Evolutionary conservation across 1,284 basidiomycete genomes (phyloP).

Genomic region (Ganoderma lingzhi): DNA sequence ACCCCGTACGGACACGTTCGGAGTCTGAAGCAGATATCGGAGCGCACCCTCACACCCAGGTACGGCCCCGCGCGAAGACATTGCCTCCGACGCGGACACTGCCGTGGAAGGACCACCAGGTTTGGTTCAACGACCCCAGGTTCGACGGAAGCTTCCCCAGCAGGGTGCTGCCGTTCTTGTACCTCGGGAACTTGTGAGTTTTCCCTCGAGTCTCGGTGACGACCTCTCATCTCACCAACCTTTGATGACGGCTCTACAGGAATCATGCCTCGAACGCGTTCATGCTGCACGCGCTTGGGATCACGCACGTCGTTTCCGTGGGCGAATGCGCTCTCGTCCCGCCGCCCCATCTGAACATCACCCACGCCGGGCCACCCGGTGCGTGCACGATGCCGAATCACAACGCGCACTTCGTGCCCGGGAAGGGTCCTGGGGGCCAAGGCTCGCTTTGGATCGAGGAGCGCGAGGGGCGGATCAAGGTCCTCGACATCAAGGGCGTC

Average conservation of each 20-base stretch:
- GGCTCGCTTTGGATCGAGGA: conserved; percentile 90
- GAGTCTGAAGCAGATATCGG: conserved; percentile 30
- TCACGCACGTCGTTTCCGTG: conserved; percentile 97
- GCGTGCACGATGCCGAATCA: conserved; percentile 38
- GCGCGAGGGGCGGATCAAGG: conserved; percentile 86
- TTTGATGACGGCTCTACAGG: conserved; percentile 48
- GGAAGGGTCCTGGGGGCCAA: conserved; percentile 58
- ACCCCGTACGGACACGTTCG: conserved; percentile 32
- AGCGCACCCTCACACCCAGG: conserved; percentile 17
- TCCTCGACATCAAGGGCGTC: conserved; percentile 88
- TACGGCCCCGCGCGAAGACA: conserved; percentile 74
- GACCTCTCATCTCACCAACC: neutral
- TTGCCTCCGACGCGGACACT: conserved; percentile 73
- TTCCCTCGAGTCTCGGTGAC: conserved; percentile 20
- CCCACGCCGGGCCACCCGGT: conserved; percentile 19
- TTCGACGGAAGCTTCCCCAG: conserved; percentile 98
- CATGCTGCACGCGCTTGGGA: conserved; percentile 96
- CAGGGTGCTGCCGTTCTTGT: conserved; percentile 92
- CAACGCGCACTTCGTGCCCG: conserved; percentile 50
- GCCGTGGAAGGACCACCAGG: conserved; percentile 73
- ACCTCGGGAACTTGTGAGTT: conserved; percentile 89
- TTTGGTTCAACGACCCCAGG: conserved; percentile 92
- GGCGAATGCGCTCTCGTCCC: conserved; percentile 92
- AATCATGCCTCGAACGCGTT: conserved; percentile 95
- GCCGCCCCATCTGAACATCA: conserved; percentile 50